Conservation (phyloP, 2,329 filamentous ascomycete genomes). For the Clathrospora elynae region DNA sequence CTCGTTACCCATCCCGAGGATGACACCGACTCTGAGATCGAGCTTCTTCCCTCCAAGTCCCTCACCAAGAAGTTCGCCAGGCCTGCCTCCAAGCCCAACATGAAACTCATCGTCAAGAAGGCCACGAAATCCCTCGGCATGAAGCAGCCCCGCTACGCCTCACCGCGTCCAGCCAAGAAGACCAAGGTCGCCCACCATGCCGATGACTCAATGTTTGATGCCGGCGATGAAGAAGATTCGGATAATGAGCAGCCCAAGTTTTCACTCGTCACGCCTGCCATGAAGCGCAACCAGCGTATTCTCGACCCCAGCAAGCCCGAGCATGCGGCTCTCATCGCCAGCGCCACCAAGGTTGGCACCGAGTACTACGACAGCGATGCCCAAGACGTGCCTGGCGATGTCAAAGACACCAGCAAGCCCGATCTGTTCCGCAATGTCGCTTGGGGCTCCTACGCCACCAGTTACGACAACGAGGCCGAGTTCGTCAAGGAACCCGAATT, state of each 20-base stretch:
- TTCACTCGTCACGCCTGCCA: constrained; percentile 14
- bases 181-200: neutral
- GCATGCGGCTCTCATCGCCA: constrained; percentile 26
- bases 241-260: constrained; percentile 4
- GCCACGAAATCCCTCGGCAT: too few species aligned
- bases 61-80: constrained; percentile 1
- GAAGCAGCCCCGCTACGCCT: neutral
- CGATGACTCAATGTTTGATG: constrained; percentile 1
- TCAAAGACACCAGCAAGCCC: constrained; percentile 24
- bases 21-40: constrained; percentile 22
- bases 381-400: constrained; percentile 20
- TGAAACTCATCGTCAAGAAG: neutral
- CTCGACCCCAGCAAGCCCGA: constrained; percentile 23
- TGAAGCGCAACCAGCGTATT: constrained; percentile 32
- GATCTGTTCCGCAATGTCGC: constrained; percentile 35
- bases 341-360: constrained; percentile 23
- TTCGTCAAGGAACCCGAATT: constrained; percentile 28
- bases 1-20: neutral
- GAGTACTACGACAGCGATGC: constrained; percentile 38
- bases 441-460: constrained; percentile 28
- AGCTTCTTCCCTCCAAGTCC: constrained; percentile 10
- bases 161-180: neutral
- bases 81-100: neutral
- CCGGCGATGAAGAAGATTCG: constrained; percentile 6
- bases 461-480: constrained; percentile 13